Evolutionary conservation across 1,284 basidiomycete genomes (phyloP), one percentile per base, ranked within the genome.

Genomic region (Marasmius tenuissimus): DNA sequence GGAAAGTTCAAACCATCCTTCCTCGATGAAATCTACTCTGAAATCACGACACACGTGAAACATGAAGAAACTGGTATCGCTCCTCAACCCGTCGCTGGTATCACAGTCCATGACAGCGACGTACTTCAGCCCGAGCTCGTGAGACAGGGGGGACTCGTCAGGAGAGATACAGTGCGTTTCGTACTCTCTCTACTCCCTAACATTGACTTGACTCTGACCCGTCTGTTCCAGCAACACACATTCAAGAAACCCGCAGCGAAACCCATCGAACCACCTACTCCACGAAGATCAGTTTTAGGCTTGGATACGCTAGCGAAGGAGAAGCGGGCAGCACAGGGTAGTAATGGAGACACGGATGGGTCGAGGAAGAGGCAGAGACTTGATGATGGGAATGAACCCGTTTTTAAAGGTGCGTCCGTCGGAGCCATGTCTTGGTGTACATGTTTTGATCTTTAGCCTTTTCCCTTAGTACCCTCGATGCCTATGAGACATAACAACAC

Each of bases 221-320:
- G n/a, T n/a, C n/a, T n/a, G n/a, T n/a, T 65, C 27, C 65, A 92
- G 92, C 82, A 80, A 72, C 93, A 94, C 66, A 87, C 86, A 0
- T 96, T 96, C 75, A 84, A 85, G 58, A 80, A 87, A 69, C 93
- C 93, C 0, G 4, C 27, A 2, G 82, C 84, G 0, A 87, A 84
- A 64, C 84, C 88, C 22, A 76, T 92, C 16, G 88, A 90, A 69
- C 89, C 91, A 8, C 85, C 86, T 10, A 89, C 88, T 14, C 89
- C 90, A 4, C 80, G 90, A 40, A 75, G 85, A 0, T 97, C 94
- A 1, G 69, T 93, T 1, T 84, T 97, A 0, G 95, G 96, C 0
- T 80, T 98, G 5, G 96, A 98, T 72, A 84, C 83, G 38, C 82
- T 98, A 2, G 96, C 96, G 0, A 87, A 85, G 61, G 93, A 96